These are phyloP conservation scores for Pichia ethanolica DNA, from an alignment of 805 yeast species.

Conservation along the genomic window DNA sequence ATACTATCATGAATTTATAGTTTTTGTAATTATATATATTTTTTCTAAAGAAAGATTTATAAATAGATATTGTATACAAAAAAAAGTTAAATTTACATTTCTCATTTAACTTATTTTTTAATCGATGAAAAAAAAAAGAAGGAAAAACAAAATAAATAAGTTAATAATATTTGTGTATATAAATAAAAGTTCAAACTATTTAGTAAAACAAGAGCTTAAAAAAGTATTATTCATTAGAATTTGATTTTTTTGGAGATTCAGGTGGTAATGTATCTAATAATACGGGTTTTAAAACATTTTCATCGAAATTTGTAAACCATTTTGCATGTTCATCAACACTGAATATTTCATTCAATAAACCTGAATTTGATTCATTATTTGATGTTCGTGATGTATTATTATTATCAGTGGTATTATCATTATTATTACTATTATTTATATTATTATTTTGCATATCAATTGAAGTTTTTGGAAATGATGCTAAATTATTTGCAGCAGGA, in stretches of 20 bases:
- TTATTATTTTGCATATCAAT: neutral
- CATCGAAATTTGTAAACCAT: constrained; percentile 94
- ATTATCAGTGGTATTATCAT: neutral
- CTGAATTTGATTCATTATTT: constrained; percentile 2
- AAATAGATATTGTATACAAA: no score
- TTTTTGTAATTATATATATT: neutral
- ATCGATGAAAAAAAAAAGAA: no score
- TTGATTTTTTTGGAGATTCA: neutral
- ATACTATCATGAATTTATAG: constrained; percentile 1
- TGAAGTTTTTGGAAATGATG: constrained; percentile 1
- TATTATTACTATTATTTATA: neutral
- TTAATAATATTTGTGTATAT: no score
- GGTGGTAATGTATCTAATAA: constrained; percentile 54
- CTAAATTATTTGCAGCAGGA: constrained; percentile 1
- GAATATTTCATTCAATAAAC: constrained; percentile 25
- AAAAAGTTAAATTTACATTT: no score
- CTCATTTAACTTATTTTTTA: no score
- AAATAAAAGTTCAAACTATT: no score
- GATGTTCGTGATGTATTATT: neutral
- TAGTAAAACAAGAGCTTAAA: no score
- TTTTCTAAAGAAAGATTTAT: neutral
- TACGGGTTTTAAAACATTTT: constrained; percentile 87
- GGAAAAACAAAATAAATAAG: no score
- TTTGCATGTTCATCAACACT: constrained; percentile 62
- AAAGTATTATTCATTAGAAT: neutral